Evolutionary conservation across 2,329 filamentous ascomycete species (phyloP), one percentile per base, ranked within the genome.

Genomic region (Zymoseptoria tritici): DNA sequence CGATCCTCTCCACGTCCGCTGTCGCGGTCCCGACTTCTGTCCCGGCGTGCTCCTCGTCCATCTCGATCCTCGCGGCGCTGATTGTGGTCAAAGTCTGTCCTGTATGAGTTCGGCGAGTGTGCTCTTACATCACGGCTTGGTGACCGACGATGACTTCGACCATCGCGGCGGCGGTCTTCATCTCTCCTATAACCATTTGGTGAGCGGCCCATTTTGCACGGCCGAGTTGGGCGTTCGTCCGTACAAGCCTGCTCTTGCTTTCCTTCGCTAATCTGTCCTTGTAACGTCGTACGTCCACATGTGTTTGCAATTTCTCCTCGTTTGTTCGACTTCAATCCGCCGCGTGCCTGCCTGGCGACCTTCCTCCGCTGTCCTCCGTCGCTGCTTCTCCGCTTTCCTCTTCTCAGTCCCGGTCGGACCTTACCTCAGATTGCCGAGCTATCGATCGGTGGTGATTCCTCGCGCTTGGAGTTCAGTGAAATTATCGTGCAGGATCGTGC

Each of bases 191-290:
- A 46, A 46, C 65, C 64, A 58, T 60, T 57, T 64, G 62, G 65
- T 67, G 65, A 67, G 65, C 64, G 64, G 57, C 63, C 65, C 65
- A 67, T 65, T 42, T 60, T 57, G 55, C 56, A 51, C 56, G 62
- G 60, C 62, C 62, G 57, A 55, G 55, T 52, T 24, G 52, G 53
- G 52, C 55, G 51, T 24, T 54, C 46, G 56, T 58, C 56, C 59
- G 56, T 61, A 61, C 56, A 55, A 46, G 54, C 55, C 52, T 60
- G 57, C 53, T 55, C 53, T 59, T 59, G 55, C 46, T 53, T 54
- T 52, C 52, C 54, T 46, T 16, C 36, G 36, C 36, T 46, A 46
- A 2, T n/a, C 11, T 46, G 36, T 46, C 36, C 36, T 46, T 46
- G 16, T n/a, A 46, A 46, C 36, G 36, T n/a, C 36, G 36, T 16